A percentile compares a stretch with the other conserved stretches of the same genome.
phyloP scores from a whole-genome alignment of 345 rosid genomes.

The Murraya paniculata region DNA sequence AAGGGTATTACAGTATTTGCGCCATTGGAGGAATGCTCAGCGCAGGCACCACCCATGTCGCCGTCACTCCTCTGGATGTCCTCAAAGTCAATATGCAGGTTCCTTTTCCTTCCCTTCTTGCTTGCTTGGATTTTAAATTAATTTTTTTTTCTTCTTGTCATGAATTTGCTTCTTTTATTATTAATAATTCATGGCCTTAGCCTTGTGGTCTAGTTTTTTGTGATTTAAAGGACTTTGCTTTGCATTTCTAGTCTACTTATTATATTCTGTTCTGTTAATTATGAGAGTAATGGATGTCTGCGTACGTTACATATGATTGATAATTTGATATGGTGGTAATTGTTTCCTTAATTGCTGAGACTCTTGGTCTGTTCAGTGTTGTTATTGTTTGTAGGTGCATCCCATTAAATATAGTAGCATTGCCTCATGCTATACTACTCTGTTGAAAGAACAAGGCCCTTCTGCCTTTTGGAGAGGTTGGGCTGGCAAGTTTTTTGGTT shows the following conservation, averaged over 20 bases:
- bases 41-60: slow-evolving; percentile 63
- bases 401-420: slow-evolving; percentile 50
- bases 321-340: too few species aligned
- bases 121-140: neutral
- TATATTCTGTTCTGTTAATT: neutral
- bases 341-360: neutral
- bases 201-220: neutral
- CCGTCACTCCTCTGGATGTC: slow-evolving; percentile 65
- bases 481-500: slow-evolving; percentile 58
- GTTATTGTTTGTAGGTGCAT: slow-evolving; percentile 38
- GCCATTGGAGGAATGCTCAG: slow-evolving; percentile 62
- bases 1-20: slow-evolving; percentile 46
- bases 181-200: neutral
- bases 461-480: slow-evolving; percentile 63
- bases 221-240: neutral
- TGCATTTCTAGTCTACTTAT: neutral
- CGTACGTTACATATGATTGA: neutral
- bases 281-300: neutral
- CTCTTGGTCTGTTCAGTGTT: neutral
- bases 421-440: slow-evolving; percentile 40
- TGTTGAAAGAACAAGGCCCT: slow-evolving; percentile 53
- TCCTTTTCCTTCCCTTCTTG: neutral
- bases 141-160: too few species aligned
- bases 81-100: slow-evolving; percentile 79
- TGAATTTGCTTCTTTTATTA: neutral